Base-by-base conservation (phyloP, 148 eudicot genomes). In the Rhododendron kiyosumense region DNA sequence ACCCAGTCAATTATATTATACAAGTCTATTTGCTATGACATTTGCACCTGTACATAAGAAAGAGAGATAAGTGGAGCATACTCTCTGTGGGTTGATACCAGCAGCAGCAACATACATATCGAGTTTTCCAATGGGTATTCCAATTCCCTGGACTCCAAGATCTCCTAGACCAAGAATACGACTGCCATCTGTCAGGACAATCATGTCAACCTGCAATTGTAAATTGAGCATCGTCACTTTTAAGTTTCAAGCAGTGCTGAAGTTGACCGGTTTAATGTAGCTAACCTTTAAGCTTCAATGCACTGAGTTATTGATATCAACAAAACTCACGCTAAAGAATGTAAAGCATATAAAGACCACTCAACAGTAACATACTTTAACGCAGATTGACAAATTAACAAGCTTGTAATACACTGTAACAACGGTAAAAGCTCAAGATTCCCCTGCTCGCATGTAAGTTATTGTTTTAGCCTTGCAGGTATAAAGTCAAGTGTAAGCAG, bases 71-170 rank as follows among this genome's bases (percentile, higher is more conserved):
- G 71, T 54, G 28, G 30, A 78, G 75, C 98, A 86, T 95, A 97
- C 99, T 84, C 93, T 86, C 83, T 91, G 94, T 41, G 99, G 99
- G 89, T 97, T 95, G 89, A 97, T 94, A 78, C 99, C 99, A 86
- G 99, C 99, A 84, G 99, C 99, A 87, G 99, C 99, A 87, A 97
- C 99, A 91, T 97, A 97, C 87, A 97, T 91, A 89, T 97, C 99
- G 76, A 97, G 98, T 82, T 97, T 97, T 79, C 99, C 99, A 79
- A 97, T 95, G 26, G 99, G 98, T 87, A 97, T 97, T 79, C 96
- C 99, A 79, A 97, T 97, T 86, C 99, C 99, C 87, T 97, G 99
- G 81, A 97, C 99, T 81, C 99, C 99, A 86, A 97, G 98, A 84
- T 97, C 99, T 85, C 99, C 99, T 48, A 97, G 90, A 77, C 99